Percentiles rank a stretch among this genome's conserved stretches.
Evolutionary conservation across 495 filamentous ascomycete genomes (phyloP).

Genomic region (Podospora sp.): DNA sequence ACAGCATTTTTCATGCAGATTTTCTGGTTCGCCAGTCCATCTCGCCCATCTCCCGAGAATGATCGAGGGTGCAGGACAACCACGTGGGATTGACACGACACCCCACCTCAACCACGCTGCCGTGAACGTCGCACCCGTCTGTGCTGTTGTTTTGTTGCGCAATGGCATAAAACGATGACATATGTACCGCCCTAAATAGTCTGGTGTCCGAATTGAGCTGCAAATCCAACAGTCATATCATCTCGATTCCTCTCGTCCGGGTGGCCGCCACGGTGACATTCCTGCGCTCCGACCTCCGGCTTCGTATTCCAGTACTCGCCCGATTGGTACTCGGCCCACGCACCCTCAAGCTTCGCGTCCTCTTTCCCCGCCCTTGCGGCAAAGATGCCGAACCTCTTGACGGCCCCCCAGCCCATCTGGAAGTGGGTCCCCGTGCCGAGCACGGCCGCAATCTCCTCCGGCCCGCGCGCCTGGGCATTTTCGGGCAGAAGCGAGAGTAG

Average conservation of each 20-base stretch:
- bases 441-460: background rate
- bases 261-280: background rate
- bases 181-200: no score
- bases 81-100: background rate
- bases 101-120: background rate
- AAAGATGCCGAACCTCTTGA: slow-evolving; percentile 6
- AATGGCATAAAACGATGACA: background rate
- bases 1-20: background rate
- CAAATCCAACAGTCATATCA: background rate
- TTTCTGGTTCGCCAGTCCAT: background rate
- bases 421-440: slow-evolving; percentile 11
- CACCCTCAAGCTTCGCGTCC: background rate
- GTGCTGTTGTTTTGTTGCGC: background rate
- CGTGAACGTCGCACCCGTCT: background rate
- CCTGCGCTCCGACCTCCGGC: background rate
- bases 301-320: background rate
- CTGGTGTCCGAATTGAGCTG: no score
- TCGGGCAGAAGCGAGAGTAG: slow-evolving; percentile 3
- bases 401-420: slow-evolving; percentile 23
- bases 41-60: background rate
- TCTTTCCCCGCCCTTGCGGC: background rate
- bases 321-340: background rate
- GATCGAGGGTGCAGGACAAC: background rate
- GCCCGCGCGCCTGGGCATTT: background rate
- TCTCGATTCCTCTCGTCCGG: background rate